Evolutionary conservation across 495 filamentous ascomycete genomes (phyloP), one percentile per base, ranked within the genome.

Genomic region (Xylaria scruposa): DNA sequence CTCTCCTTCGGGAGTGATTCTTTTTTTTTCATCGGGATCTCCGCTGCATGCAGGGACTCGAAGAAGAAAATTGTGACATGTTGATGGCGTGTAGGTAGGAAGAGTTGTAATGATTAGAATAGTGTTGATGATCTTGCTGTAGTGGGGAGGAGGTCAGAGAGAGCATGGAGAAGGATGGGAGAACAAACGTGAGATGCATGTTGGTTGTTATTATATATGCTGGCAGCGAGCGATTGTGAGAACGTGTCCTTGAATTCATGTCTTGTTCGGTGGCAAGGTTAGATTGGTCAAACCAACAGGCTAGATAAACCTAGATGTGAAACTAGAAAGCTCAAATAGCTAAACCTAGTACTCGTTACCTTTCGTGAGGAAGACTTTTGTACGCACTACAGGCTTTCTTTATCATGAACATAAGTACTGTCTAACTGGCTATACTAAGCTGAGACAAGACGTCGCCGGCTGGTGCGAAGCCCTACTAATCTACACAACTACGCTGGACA

Each of bases 11-110:
- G 51, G 40, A 60, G 51, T 56, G 36, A 69, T 66, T 38, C 36
- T 67, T 62, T 66, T 72, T 72, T 31, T 73, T 73, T 73, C 71
- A 69, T 73, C 29, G 71, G 19, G 10, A 3, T 64, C 71, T 59
- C 24, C 44, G 66, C 66, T 64, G n/a, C 38, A 65, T 44, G 71
- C 66, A 69, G 56, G n/a, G 65, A 64, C 56, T 62, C 47, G 58
- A 69, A 73, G 71, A 73, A 73, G 65, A 73, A 64, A 49, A 44
- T 44, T 63, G 8, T 21, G 6, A 15, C 0, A 8, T 63, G 38
- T 19, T 42, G 10, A 24, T 42, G n/a, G 38, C 1, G 38, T 44
- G 0, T 29, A 21, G 17, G 15, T 15, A 19, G 29, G 36, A 33
- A 38, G 19, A 17, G 58, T 19, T 7, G 12, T 21, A 21, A 4